Base-by-base conservation (phyloP, 169 alveolate genomes). In the Blepharisma undulans region DNA sequence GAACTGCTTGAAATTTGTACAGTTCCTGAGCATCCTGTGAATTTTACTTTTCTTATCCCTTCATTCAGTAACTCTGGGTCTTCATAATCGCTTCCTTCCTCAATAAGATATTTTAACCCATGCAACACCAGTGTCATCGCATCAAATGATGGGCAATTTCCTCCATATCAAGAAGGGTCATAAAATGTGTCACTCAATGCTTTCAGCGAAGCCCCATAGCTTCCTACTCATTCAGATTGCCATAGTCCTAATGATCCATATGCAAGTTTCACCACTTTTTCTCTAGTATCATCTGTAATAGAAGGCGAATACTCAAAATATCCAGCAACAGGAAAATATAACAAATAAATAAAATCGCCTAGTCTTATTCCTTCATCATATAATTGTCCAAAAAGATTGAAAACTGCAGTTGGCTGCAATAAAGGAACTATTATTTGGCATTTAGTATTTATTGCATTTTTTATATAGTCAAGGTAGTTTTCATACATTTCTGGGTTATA, bases 311-410 rank as follows among this genome's bases (percentile, higher is more conserved):
- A 78, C 7, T 27, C 25, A 78, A 21, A 21, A 21, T 22, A 27
- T 32, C 86, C 86, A 29, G 86, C 34, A 1, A 21, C 18, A 78
- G 60, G 25, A 21, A 21, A 21, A 78, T 21, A 78, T 32, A 78
- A 12, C 10, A 32, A 21, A 3, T 78, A 36, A 48, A 82, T 30
- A 21, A 82, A 19, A 30, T 82, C 89, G 27, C 78, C 91, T 66
- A 22, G 61, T 66, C 85, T 86, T n/a, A 86, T 25, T 0, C 91
- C 91, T 22, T 25, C 33, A 86, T 86, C 91, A 86, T 86, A 86
- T 19, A 86, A 36, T 60, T 85, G 84, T 66, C 72, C 91, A 86
- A 72, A 85, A 21, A 78, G 66, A 5, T 78, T 22, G 10, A 78
- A 78, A 14, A 29, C 29, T 0, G 29, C 32, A 84, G 89, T 77